A percentile compares a stretch with the other conserved stretches of the same genome.
phyloP scores from a whole-genome alignment of 2,329 filamentous ascomycete genomes.

The Diaporthe eres region DNA sequence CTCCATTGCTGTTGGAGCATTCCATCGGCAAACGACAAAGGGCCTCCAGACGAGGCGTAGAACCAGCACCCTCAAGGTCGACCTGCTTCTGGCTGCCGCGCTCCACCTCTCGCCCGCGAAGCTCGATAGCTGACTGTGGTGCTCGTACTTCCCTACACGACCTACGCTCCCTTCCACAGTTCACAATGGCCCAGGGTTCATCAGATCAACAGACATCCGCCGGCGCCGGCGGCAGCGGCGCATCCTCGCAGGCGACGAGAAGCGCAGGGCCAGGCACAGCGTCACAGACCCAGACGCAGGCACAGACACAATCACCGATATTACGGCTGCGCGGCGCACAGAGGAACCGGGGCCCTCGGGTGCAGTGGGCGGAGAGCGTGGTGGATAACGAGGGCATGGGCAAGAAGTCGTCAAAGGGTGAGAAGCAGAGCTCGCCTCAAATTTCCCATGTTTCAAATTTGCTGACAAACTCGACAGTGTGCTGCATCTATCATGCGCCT shows the following conservation, averaged over 20 bases:
- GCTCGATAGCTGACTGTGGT: background rate
- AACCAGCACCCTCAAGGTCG: background rate
- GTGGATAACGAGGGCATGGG: constrained; percentile 96
- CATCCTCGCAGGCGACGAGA: constrained; percentile 17
- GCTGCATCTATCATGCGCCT: constrained; percentile 96
- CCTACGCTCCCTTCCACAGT: background rate
- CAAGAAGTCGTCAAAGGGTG: constrained; percentile 94
- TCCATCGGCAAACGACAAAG: background rate
- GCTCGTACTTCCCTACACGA: background rate
- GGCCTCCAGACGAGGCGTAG: background rate
- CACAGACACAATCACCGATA: constrained; percentile 53
- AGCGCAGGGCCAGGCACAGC: constrained; percentile 35
- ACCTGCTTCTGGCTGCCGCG: background rate
- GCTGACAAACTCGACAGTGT: constrained; percentile 71
- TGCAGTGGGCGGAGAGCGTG: constrained; percentile 94
- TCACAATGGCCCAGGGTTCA: constrained; percentile 7
- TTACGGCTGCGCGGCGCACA: constrained; percentile 68
- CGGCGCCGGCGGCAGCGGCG: constrained; percentile 17
- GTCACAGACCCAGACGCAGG: constrained; percentile 40
- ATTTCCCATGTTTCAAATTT: background rate
- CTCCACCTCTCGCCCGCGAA: background rate
- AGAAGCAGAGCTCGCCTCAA: too few species aligned
- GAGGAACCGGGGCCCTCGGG: constrained; percentile 67
- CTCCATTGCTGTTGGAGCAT: background rate
- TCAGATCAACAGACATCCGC: constrained; percentile 21